phyloP scores from a whole-genome alignment of 306 rosid genomes.

The Prunus padus region DNA sequence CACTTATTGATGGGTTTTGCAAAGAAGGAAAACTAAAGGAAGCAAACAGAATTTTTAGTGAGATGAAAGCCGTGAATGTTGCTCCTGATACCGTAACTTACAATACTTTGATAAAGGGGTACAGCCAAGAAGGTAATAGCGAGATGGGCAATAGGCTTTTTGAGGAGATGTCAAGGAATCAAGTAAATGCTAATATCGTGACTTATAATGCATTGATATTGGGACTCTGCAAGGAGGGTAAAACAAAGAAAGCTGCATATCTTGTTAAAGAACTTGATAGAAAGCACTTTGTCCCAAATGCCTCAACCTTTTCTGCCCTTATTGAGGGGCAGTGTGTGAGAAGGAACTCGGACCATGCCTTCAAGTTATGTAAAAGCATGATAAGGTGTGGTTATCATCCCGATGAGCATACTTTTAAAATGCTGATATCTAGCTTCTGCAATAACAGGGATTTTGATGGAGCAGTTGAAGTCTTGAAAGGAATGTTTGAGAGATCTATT shows the following conservation, averaged over 20 bases:
- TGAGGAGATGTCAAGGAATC: conserved; percentile 68
- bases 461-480: conserved; percentile 60
- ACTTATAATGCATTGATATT: conserved; percentile 79
- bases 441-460: conserved; percentile 70
- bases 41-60: conserved; percentile 58
- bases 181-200: conserved; percentile 62
- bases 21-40: conserved; percentile 63
- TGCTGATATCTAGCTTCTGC: conserved; percentile 57
- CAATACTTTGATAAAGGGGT: conserved; percentile 70
- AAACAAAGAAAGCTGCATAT: conserved; percentile 76
- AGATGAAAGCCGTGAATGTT: conserved; percentile 64
- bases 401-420: conserved; percentile 44
- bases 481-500: conserved; percentile 55
- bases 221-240: conserved; percentile 84
- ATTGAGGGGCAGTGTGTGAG: conserved; percentile 60
- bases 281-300: conserved; percentile 60
- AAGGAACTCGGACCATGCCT: conserved; percentile 64
- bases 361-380: conserved; percentile 71
- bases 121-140: conserved; percentile 50
- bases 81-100: conserved; percentile 65
- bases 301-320: conserved; percentile 76
- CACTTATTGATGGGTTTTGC: conserved; percentile 69
- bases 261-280: conserved; percentile 64
- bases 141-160: conserved; percentile 59
- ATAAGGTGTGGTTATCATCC: conserved; percentile 62